These are phyloP conservation scores for Neofusicoccum ribis DNA, from an alignment of 2,329 filamentous ascomycete genomes.

Conservation along the genomic window DNA sequence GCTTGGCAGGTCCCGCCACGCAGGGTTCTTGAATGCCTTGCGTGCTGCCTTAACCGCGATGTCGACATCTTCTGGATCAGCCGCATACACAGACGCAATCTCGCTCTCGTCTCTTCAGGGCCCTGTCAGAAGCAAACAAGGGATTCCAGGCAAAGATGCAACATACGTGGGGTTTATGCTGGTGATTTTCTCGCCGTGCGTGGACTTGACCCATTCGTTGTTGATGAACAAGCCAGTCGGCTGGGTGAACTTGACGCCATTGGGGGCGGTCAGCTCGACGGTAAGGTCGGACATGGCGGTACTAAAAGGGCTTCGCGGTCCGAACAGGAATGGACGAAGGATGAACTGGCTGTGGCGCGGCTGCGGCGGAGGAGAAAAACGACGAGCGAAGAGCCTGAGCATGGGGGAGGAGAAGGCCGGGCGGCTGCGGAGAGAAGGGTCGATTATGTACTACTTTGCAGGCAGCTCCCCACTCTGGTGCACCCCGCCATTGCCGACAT, in stretches of 20 bases:
- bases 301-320: neutral
- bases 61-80: constrained; percentile 66
- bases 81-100: constrained; percentile 71
- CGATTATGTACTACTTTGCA: constrained; percentile 12
- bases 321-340: neutral
- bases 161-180: constrained; percentile 69
- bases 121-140: neutral
- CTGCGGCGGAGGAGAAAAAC: neutral
- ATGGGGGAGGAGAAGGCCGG: constrained; percentile 26
- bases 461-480: constrained; percentile 19
- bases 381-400: constrained; percentile 8
- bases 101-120: constrained; percentile 61
- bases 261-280: constrained; percentile 70
- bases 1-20: constrained; percentile 68
- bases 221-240: constrained; percentile 81
- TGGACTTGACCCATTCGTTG: constrained; percentile 73
- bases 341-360: neutral
- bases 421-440: constrained; percentile 11
- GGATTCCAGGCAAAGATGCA: neutral
- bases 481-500: constrained; percentile 30
- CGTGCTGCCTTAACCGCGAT: constrained; percentile 68
- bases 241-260: constrained; percentile 70
- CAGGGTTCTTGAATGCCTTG: constrained; percentile 64
- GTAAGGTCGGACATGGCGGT: constrained; percentile 49
- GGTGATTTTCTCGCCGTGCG: constrained; percentile 63